Evolutionary conservation across 2,329 filamentous ascomycete genomes (phyloP).

Genomic region (Cladosporium phlei): DNA sequence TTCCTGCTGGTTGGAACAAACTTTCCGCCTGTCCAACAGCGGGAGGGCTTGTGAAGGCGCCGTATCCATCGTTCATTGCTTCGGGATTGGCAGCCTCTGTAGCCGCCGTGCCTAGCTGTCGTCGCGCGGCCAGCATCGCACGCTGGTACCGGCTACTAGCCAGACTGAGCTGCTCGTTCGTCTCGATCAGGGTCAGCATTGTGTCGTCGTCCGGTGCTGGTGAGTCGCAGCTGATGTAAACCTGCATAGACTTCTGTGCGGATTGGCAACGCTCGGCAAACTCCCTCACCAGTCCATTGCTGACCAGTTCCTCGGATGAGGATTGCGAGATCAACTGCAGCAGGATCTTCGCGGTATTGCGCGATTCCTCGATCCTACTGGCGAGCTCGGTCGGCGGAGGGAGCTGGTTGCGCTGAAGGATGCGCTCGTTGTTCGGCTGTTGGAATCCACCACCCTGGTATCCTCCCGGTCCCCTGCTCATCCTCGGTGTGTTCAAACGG

Average conservation of each 20-base stretch:
- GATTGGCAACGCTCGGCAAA: constrained; percentile 81
- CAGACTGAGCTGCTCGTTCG: constrained; percentile 82
- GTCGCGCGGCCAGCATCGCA: constrained; percentile 60
- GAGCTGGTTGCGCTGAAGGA: constrained; percentile 22
- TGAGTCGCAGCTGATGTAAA: constrained; percentile 74
- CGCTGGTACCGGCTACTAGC: constrained; percentile 81
- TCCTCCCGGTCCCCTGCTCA: constrained; percentile 9
- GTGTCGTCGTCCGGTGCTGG: constrained; percentile 88
- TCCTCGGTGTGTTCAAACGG: constrained; percentile 16
- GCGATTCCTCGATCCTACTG: constrained; percentile 81
- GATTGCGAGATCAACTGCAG: constrained; percentile 87
- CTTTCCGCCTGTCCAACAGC: constrained; percentile 6
- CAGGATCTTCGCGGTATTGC: constrained; percentile 85
- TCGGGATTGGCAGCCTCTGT: neutral
- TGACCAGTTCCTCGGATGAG: constrained; percentile 66
- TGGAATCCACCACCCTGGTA: neutral
- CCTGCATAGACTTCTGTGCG: constrained; percentile 75
- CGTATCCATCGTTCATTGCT: constrained; percentile 9
- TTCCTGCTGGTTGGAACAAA: constrained; percentile 5
- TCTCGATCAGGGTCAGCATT: constrained; percentile 88
- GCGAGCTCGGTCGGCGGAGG: constrained; percentile 74
- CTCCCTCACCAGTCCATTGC: constrained; percentile 86
- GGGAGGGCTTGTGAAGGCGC: constrained; percentile 6
- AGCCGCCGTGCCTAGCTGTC: constrained; percentile 32
- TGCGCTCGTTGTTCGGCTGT: constrained; percentile 4